These are phyloP conservation scores for Boletus rubescentipes DNA, from an alignment of 768 basidiomycete genomes.

Conservation along the genomic window DNA sequence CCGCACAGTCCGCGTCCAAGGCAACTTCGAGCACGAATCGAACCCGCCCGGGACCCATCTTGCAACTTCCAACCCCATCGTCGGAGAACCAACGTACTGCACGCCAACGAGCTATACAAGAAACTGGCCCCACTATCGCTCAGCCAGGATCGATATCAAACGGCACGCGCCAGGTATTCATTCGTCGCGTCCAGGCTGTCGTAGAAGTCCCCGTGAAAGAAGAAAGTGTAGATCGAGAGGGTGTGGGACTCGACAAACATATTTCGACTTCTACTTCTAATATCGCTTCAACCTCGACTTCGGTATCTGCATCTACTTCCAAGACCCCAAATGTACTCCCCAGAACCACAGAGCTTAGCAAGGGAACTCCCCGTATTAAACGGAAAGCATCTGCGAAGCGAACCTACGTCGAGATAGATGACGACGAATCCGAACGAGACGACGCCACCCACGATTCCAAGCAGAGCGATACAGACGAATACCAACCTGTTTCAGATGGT, in stretches of 20 bases:
- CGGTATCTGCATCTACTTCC: conserved; percentile 3
- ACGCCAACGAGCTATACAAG: conserved; percentile 22
- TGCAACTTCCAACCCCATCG: conserved; percentile 31
- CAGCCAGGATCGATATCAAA: conserved; percentile 12
- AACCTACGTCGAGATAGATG: conserved; percentile 33
- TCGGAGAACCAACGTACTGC: conserved; percentile 30
- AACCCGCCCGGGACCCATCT: conserved; percentile 7
- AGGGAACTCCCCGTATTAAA: conserved; percentile 11
- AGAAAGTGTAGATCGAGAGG: conserved; percentile 52
- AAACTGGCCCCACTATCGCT: neutral
- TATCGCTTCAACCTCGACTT: conserved; percentile 13
- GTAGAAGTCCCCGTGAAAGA: conserved; percentile 61
- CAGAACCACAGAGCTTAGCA: conserved; percentile 2
- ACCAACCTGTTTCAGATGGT: conserved; percentile 36
- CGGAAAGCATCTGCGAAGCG: conserved; percentile 27
- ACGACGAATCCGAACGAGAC: conserved; percentile 25
- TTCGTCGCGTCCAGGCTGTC: conserved; percentile 64
- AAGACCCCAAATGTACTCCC: conserved; percentile 13
- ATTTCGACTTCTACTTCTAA: conserved; percentile 16
- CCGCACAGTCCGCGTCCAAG: conserved; percentile 31
- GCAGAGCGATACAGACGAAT: conserved; percentile 13
- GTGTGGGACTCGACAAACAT: neutral
- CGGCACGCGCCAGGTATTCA: conserved; percentile 33
- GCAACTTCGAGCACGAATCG: conserved; percentile 5
- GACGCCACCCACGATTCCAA: conserved; percentile 6